phyloP scores from a whole-genome alignment of 2,329 filamentous ascomycete species.

The Colletotrichum orbiculare region DNA sequence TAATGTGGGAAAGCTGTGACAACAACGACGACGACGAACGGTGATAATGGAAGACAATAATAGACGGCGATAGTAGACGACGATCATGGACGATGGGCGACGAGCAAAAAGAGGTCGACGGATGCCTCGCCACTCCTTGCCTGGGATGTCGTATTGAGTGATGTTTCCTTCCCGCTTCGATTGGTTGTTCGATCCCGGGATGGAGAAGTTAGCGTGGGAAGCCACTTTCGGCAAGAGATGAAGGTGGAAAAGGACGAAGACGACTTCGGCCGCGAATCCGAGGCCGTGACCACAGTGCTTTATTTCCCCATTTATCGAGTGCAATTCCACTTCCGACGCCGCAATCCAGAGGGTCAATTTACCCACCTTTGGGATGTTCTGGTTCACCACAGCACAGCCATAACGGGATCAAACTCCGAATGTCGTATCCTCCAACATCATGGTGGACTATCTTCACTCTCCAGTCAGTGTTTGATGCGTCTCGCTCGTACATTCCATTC shows the following conservation, averaged over 20 bases:
- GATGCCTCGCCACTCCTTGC: neutral
- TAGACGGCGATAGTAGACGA: too few species aligned
- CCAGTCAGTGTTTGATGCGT: neutral
- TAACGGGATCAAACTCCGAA: too few species aligned
- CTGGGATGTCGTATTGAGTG: neutral
- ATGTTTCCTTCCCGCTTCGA: neutral
- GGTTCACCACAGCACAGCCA: too few species aligned
- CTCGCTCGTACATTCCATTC: neutral
- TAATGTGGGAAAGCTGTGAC: too few species aligned
- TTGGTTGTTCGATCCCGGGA: conserved; percentile 11
- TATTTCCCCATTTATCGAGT: conserved; percentile 9
- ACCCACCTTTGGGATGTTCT: too few species aligned
- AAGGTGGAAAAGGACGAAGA: conserved; percentile 2
- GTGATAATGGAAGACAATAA: neutral
- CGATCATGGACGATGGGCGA: too few species aligned
- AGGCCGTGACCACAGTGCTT: neutral
- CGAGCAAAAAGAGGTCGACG: too few species aligned
- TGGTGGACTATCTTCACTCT: neutral
- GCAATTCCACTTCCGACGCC: too few species aligned
- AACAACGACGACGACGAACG: neutral
- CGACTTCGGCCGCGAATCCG: conserved; percentile 10
- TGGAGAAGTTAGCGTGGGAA: conserved; percentile 20
- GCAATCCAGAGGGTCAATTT: too few species aligned
- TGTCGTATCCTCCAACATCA: too few species aligned
- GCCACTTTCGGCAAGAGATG: conserved; percentile 19